phyloP scores from a whole-genome alignment of 371 early-diverging fungal species.

The Blakeslea trispora region DNA sequence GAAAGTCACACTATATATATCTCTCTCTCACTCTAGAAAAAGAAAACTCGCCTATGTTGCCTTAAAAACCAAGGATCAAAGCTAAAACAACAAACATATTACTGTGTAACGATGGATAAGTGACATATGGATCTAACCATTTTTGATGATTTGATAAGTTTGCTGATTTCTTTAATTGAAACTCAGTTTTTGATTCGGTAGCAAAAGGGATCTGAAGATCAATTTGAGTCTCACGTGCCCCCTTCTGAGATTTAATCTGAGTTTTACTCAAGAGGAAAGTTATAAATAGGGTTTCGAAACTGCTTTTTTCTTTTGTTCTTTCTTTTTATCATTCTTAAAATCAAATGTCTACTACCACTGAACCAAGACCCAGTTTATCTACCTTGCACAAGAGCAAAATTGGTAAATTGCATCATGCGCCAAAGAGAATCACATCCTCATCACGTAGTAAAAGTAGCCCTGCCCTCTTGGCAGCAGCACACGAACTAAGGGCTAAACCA shows the following conservation, averaged over 20 bases:
- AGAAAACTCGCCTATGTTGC: too few species aligned
- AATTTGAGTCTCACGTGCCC: not conserved
- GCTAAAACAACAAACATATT: too few species aligned
- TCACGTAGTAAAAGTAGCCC: slow-evolving; percentile 26
- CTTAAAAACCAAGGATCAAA: too few species aligned
- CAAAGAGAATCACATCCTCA: slow-evolving; percentile 5
- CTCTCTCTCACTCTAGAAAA: too few species aligned
- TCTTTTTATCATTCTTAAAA: not conserved
- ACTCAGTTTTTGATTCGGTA: too few species aligned
- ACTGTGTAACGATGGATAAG: too few species aligned
- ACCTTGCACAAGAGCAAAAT: slow-evolving; percentile 13
- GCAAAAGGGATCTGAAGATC: too few species aligned
- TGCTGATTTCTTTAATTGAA: too few species aligned
- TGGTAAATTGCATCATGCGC: slow-evolving; percentile 13
- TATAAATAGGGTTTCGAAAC: not conserved
- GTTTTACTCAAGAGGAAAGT: not conserved
- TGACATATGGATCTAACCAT: too few species aligned
- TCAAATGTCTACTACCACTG: slow-evolving; percentile 10
- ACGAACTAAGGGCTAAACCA: not conserved
- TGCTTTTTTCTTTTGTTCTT: not conserved
- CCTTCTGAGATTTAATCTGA: not conserved
- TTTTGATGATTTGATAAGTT: too few species aligned
- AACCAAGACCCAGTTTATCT: slow-evolving; percentile 6
- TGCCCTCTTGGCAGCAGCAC: slow-evolving; percentile 12
- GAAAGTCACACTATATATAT: too few species aligned